These are phyloP conservation scores for Thalassiosira livingstoniorum DNA, from an alignment of 352 stramenopile species.

Conservation along the genomic window DNA sequence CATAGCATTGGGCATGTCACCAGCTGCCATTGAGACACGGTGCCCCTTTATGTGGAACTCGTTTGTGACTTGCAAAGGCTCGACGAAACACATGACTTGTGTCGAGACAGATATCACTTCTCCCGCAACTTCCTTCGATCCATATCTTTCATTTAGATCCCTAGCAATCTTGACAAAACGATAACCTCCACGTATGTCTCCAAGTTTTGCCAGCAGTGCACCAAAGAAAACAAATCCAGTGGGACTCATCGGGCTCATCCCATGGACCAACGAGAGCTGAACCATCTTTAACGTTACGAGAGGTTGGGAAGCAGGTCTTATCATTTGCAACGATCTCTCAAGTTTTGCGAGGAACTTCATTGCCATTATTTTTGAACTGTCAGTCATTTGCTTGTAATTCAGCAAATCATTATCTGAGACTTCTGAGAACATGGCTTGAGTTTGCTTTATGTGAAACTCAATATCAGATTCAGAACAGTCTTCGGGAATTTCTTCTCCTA, in stretches of 20 bases:
- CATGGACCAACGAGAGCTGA: no score
- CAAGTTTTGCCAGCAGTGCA: conserved; percentile 8
- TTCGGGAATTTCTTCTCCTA: conserved; percentile 20
- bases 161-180: conserved; percentile 26
- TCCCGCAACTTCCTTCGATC: conserved; percentile 29
- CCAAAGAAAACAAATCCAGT: conserved; percentile 42
- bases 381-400: conserved; percentile 34
- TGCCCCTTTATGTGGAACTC: conserved; percentile 26
- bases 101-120: conserved; percentile 15
- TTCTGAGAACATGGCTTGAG: conserved; percentile 12
- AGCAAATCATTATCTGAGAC: conserved; percentile 25
- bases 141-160: conserved; percentile 19
- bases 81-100: conserved; percentile 16
- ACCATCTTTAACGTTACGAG: no score
- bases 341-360: conserved; percentile 50
- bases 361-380: conserved; percentile 35
- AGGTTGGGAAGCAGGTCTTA: no score
- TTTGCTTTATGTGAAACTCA: conserved; percentile 12
- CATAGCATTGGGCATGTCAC: conserved; percentile 25
- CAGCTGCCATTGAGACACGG: conserved; percentile 22
- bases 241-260: conserved; percentile 19
- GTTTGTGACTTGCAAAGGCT: conserved; percentile 9
- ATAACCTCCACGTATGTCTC: conserved; percentile 26
- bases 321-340: no score
- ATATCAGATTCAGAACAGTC: conserved; percentile 3